phyloP scores from a whole-genome alignment of 2,329 filamentous ascomycete species.

The Colletotrichum abscissum region DNA sequence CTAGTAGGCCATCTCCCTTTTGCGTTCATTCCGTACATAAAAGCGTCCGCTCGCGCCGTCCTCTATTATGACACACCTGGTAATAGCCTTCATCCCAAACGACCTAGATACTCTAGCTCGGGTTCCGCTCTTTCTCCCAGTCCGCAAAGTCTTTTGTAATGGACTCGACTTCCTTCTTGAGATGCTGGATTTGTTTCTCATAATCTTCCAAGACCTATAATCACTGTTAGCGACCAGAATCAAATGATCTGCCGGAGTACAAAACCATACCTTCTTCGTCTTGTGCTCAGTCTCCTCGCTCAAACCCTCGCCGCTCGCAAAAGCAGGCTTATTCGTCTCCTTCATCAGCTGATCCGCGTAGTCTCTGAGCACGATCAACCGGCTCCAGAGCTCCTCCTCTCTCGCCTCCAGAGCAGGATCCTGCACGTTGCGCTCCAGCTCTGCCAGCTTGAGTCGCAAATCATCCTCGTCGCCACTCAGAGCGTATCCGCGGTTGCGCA shows the following conservation, averaged over 20 bases:
- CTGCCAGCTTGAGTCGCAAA: conserved; percentile 76
- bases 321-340: conserved; percentile 77
- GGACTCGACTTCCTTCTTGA: conserved; percentile 78
- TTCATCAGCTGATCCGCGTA: conserved; percentile 78
- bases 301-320: conserved; percentile 66
- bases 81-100: background rate
- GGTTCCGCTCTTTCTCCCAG: conserved; percentile 64
- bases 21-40: background rate
- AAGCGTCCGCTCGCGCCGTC: conserved; percentile 13
- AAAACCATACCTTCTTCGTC: conserved; percentile 75
- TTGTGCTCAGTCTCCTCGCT: conserved; percentile 78
- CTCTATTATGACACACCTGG: conserved; percentile 10
- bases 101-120: conserved; percentile 31
- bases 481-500: conserved; percentile 84
- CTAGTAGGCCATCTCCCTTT: background rate
- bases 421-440: conserved; percentile 75
- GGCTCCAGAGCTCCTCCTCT: conserved; percentile 88
- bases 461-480: conserved; percentile 84
- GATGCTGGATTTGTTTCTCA: conserved; percentile 80
- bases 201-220: conserved; percentile 81
- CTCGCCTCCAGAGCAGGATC: conserved; percentile 81
- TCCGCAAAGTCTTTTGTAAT: conserved; percentile 67
- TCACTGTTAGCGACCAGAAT: conserved; percentile 31
- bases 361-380: conserved; percentile 79
- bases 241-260: background rate